Base-by-base conservation (phyloP, 2,329 filamentous ascomycete species). In the Aspergillus terreus region DNA sequence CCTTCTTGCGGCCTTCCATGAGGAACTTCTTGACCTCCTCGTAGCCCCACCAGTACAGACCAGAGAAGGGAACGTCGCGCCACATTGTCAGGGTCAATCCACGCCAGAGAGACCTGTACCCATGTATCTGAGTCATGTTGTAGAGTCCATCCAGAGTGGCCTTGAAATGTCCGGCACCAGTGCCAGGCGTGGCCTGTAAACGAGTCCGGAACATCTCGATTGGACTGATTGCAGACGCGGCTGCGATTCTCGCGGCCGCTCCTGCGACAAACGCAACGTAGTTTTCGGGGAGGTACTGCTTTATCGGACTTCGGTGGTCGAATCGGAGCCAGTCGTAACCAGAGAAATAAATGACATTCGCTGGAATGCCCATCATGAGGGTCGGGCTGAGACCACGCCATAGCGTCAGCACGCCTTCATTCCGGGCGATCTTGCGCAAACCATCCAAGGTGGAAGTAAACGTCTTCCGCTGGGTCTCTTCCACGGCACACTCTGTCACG, bases 341-440 rank as follows among this genome's bases (percentile, higher is more conserved):
- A 11, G 94, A 95, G 65, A 97, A 96, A 73, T 99, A 99, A 59
- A 99, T 97, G 60, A 99, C 94, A 68, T 99, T 99, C 23, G 86
- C 90, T 0, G 94, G 94, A 5, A 99, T 82, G 0, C 91, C 86
- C 94, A 99, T 99, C 58, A 91, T 81, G 19, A 99, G 76, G 0
- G 94, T 99, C 0, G 94, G 92, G n/a, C 89, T 95, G 4, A 99
- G 76, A 0, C 94, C 94, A 55, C 94, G 83, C 92, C 94, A 99
- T 33, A 99, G 74, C 1, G 92, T 94, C 23, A 82, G 81, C 11
- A 91, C 66, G 1, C 94, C 94, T 74, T 99, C 94, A 67, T 97
- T 91, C 44, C 90, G 85, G 14, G 94, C 91, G 63, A 99, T 99
- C 76, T 99, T 99, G 56, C 87, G 84, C 54, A 99, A 73, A 1